Percentiles rank a stretch among this genome's conserved stretches.
Conservation (phyloP, 495 filamentous ascomycete species). For the Penicillium mononematosum region DNA sequence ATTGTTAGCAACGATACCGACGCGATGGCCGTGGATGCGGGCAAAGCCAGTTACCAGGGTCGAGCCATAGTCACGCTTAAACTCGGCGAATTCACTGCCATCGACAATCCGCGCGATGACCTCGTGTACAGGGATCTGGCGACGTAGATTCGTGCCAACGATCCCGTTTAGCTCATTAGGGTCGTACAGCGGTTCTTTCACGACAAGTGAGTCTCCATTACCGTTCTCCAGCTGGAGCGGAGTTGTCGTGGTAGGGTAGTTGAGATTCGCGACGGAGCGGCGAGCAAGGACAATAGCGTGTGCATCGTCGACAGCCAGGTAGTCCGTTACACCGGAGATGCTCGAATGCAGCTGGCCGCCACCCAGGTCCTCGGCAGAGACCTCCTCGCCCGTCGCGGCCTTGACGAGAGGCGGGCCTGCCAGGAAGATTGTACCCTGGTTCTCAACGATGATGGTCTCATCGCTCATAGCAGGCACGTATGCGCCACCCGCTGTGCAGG, state of each 20-base stretch:
- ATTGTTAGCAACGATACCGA: conserved; percentile 95
- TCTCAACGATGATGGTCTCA: conserved; percentile 92
- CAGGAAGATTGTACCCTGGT: conserved; percentile 94
- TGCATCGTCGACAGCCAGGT: conserved; percentile 90
- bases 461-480: conserved; percentile 98
- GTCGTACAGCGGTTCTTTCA: conserved; percentile 78
- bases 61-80: conserved; percentile 88
- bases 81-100: conserved; percentile 85
- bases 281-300: conserved; percentile 88
- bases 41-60: conserved; percentile 95
- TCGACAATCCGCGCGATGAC: conserved; percentile 95
- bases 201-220: conserved; percentile 15
- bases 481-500: conserved; percentile 94
- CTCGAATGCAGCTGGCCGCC: conserved; percentile 90
- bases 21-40: conserved; percentile 81
- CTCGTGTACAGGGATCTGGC: conserved; percentile 80
- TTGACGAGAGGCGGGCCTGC: conserved; percentile 95
- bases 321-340: conserved; percentile 93
- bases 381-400: conserved; percentile 91
- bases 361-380: conserved; percentile 89
- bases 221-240: conserved; percentile 26
- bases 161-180: conserved; percentile 81
- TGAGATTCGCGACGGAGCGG: conserved; percentile 81
- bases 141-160: conserved; percentile 81
- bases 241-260: conserved; percentile 60